These are phyloP conservation scores for Dothideomycetidae sp. DNA, from an alignment of 2,329 filamentous ascomycete species.

Conservation along the genomic window DNA sequence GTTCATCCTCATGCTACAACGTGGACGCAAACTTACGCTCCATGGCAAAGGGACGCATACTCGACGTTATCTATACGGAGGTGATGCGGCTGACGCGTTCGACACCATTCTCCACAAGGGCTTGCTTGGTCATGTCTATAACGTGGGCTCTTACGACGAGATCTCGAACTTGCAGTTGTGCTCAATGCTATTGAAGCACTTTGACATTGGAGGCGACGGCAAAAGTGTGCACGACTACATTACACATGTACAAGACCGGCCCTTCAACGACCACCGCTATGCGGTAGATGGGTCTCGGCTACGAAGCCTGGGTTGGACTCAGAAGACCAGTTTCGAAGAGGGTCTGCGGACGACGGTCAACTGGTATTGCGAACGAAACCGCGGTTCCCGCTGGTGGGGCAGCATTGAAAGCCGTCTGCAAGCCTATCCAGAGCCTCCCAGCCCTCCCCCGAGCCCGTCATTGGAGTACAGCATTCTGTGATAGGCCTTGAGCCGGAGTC, in stretches of 20 bases:
- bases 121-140: slow-evolving; percentile 61
- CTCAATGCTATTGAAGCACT: slow-evolving; percentile 46
- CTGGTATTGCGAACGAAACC: slow-evolving; percentile 50
- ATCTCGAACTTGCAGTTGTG: slow-evolving; percentile 61
- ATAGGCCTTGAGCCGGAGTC: no score
- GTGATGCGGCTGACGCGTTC: slow-evolving; percentile 67
- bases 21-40: slow-evolving; percentile 51
- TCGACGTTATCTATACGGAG: slow-evolving; percentile 62
- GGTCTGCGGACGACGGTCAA: slow-evolving; percentile 51
- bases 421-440: slow-evolving; percentile 37
- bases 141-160: slow-evolving; percentile 65
- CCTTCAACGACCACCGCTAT: slow-evolving; percentile 64
- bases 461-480: no score
- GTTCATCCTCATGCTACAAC: slow-evolving; percentile 58
- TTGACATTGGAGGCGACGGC: slow-evolving; percentile 39
- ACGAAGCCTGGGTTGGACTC: slow-evolving; percentile 52
- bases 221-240: slow-evolving; percentile 49
- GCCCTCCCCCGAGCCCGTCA: neutral
- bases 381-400: slow-evolving; percentile 53
- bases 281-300: slow-evolving; percentile 58
- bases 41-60: slow-evolving; percentile 66
- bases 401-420: slow-evolving; percentile 55
- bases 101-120: slow-evolving; percentile 74
- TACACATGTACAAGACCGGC: slow-evolving; percentile 61
- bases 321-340: slow-evolving; percentile 49